These are phyloP conservation scores for Rubroboletus pulcherrimus DNA, from an alignment of 768 basidiomycete species.

Conservation along the genomic window DNA sequence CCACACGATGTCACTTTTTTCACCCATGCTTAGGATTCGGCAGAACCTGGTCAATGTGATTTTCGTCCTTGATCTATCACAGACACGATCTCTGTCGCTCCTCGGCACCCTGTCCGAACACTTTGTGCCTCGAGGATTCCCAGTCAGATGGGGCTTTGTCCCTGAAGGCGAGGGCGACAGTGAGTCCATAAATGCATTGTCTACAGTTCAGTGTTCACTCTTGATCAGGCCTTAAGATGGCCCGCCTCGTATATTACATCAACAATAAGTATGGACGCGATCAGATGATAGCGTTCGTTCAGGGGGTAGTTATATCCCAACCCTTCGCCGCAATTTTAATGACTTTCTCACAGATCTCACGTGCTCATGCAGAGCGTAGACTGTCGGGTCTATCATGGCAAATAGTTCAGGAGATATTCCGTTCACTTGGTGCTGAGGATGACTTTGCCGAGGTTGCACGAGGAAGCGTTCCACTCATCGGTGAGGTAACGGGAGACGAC, in stretches of 20 bases:
- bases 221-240: constrained; percentile 59
- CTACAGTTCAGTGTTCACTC: background rate
- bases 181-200: constrained; percentile 9
- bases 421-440: constrained; percentile 32
- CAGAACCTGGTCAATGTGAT: constrained; percentile 84
- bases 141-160: constrained; percentile 84
- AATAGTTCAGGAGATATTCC: constrained; percentile 38
- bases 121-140: constrained; percentile 69
- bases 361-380: constrained; percentile 32
- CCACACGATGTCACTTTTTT: constrained; percentile 53
- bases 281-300: constrained; percentile 59
- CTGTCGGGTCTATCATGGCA: constrained; percentile 41
- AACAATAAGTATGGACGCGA: constrained; percentile 59
- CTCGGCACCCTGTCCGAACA: constrained; percentile 59
- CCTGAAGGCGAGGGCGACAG: constrained; percentile 52
- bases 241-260: constrained; percentile 66
- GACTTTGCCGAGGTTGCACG: constrained; percentile 41
- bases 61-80: constrained; percentile 76
- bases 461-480: constrained; percentile 22
- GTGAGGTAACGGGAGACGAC: constrained; percentile 27
- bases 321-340: background rate
- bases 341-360: constrained; percentile 35
- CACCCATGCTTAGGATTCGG: constrained; percentile 71
- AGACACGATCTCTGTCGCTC: constrained; percentile 54
- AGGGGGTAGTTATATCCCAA: constrained; percentile 36